These are phyloP conservation scores for Hymenoscyphus fraxineus DNA, from an alignment of 2,329 filamentous ascomycete species.

Conservation along the genomic window DNA sequence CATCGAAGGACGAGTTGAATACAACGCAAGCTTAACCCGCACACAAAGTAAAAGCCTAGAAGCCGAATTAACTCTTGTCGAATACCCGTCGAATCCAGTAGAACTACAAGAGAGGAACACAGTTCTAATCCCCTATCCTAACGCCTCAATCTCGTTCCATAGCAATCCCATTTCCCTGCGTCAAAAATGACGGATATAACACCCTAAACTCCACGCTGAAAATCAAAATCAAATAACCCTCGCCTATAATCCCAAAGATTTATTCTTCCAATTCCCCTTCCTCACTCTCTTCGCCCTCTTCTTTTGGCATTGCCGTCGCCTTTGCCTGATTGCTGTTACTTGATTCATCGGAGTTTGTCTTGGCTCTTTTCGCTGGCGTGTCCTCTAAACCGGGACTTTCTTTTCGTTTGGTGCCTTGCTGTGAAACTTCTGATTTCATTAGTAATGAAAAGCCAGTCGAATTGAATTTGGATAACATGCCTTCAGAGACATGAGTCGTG, in stretches of 20 bases:
- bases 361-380: conserved; percentile 17
- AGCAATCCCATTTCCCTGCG: neutral
- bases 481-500: conserved; percentile 23
- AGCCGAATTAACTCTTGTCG: neutral
- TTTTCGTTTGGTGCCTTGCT: conserved; percentile 20
- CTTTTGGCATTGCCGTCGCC: neutral
- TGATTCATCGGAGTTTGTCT: conserved; percentile 10
- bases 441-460: conserved; percentile 11
- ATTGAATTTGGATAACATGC: neutral
- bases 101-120: neutral
- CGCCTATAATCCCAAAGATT: neutral
- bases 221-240: neutral
- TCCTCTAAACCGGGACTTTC: conserved; percentile 4
- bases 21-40: neutral
- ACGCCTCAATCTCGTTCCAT: neutral
- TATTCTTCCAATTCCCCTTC: conserved; percentile 28
- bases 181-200: neutral
- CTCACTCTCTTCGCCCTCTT: conserved; percentile 21
- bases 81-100: neutral
- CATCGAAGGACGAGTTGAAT: neutral
- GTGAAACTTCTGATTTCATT: conserved; percentile 6
- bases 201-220: neutral
- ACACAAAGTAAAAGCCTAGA: neutral
- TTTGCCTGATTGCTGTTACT: neutral
- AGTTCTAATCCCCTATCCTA: neutral